phyloP scores from a whole-genome alignment of 164 flowering plant genomes.

The Aristolochia californica region DNA sequence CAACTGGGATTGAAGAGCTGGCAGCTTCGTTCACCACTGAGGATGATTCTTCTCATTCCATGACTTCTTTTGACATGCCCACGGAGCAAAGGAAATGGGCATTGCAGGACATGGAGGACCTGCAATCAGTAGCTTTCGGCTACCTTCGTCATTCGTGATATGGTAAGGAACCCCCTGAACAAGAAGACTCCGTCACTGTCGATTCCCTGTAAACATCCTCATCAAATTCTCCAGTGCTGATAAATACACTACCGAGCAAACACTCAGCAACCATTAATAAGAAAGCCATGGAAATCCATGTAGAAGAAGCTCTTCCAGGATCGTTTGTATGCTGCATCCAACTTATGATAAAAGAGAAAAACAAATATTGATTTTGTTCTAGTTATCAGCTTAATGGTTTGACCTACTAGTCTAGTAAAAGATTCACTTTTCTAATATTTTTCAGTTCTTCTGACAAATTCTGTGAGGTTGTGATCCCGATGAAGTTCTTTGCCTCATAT shows the following conservation, averaged over 20 bases:
- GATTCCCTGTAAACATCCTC: slow-evolving; percentile 4
- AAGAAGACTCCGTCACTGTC: slow-evolving; percentile 3
- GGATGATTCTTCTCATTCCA: slow-evolving; percentile 24
- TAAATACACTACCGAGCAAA: slow-evolving; percentile 9
- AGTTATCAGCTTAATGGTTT: not conserved
- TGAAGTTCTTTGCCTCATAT: too few species aligned
- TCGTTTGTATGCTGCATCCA: too few species aligned
- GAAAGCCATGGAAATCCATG: too few species aligned
- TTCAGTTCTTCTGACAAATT: too few species aligned
- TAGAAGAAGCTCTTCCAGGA: too few species aligned
- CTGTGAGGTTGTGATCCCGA: too few species aligned
- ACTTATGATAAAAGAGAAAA: too few species aligned
- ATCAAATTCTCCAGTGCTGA: slow-evolving; percentile 22
- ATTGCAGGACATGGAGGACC: slow-evolving; percentile 49
- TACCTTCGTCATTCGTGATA: slow-evolving; percentile 35
- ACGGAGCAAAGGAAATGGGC: slow-evolving; percentile 38
- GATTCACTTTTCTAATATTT: not conserved
- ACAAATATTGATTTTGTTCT: not conserved
- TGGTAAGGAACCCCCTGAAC: not conserved
- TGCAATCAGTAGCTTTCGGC: slow-evolving; percentile 54
- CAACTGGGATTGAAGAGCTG: slow-evolving; percentile 23
- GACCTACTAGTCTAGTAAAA: slow-evolving; percentile 7
- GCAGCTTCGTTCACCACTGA: slow-evolving; percentile 14
- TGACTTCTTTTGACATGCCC: slow-evolving; percentile 44
- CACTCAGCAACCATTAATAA: slow-evolving; percentile 19